phyloP scores from a whole-genome alignment of 2,329 filamentous ascomycete species.

The Penicillium psychrosexuale region DNA sequence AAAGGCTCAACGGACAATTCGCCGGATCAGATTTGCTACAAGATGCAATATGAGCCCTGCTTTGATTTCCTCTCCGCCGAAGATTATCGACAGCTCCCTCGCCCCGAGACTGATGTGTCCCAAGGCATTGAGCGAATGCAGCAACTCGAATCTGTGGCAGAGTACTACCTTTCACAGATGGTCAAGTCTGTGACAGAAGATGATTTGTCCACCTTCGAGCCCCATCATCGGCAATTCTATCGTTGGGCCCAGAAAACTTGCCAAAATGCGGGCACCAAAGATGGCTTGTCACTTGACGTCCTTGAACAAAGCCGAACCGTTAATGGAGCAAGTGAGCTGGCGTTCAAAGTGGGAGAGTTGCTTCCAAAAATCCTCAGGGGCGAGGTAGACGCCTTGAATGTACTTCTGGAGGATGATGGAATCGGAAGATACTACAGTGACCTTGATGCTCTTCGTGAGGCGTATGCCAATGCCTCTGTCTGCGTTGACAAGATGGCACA shows the following conservation, averaged over 20 bases:
- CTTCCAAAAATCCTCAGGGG: conserved; percentile 24
- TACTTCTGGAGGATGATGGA: conserved; percentile 27
- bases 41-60: conserved; percentile 21
- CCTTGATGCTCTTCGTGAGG: conserved; percentile 19
- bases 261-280: not conserved
- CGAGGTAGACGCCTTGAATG: conserved; percentile 27
- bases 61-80: conserved; percentile 20
- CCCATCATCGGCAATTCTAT: conserved; percentile 20
- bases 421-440: conserved; percentile 24
- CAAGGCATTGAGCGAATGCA: conserved; percentile 15
- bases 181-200: conserved; percentile 11
- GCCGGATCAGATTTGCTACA: conserved; percentile 18
- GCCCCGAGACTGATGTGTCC: conserved; percentile 6
- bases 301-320: conserved; percentile 10
- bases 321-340: conserved; percentile 15
- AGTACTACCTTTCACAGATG: conserved; percentile 15
- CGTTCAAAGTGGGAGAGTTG: conserved; percentile 19
- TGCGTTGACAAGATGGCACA: conserved; percentile 31
- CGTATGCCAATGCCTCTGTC: conserved; percentile 19
- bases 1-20: conserved; percentile 14
- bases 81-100: conserved; percentile 14
- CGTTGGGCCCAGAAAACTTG: conserved; percentile 19
- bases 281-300: conserved; percentile 3
- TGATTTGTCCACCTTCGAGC: conserved; percentile 7
- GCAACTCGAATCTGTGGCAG: conserved; percentile 12